Evolutionary conservation across 768 basidiomycete genomes (phyloP).

Genomic region (Cystofilobasidium ferigula): DNA sequence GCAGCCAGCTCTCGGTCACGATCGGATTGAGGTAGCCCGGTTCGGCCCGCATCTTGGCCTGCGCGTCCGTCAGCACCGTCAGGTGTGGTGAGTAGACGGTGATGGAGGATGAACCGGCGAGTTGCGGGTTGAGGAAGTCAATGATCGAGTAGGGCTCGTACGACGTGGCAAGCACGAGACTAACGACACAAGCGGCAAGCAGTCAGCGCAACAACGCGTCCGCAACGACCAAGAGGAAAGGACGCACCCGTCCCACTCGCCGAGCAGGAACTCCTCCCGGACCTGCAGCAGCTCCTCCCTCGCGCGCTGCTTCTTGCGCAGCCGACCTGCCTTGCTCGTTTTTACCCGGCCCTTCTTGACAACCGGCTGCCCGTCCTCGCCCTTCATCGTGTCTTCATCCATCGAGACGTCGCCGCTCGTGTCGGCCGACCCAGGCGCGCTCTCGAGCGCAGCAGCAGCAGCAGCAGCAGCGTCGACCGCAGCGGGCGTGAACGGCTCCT

Average conservation of each 20-base stretch:
- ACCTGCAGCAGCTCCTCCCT: slow-evolving; percentile 44
- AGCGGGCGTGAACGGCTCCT: neutral
- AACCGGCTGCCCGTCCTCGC: neutral
- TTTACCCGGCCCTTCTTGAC: neutral
- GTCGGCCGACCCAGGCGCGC: neutral
- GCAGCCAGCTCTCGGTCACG: slow-evolving; percentile 74
- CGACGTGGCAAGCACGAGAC: slow-evolving; percentile 67
- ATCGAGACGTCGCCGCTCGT: neutral
- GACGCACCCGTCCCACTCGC: slow-evolving; percentile 76
- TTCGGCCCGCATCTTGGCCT: slow-evolving; percentile 55
- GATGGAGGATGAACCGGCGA: slow-evolving; percentile 74
- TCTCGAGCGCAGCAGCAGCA: neutral
- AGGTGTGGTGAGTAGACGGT: slow-evolving; percentile 74
- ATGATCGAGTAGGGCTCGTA: slow-evolving; percentile 77
- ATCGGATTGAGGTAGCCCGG: slow-evolving; percentile 64
- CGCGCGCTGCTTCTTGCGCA: slow-evolving; percentile 15
- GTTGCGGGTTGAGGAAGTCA: slow-evolving; percentile 58
- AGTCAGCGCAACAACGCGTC: neutral
- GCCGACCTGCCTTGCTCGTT: neutral
- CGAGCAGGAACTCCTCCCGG: slow-evolving; percentile 69
- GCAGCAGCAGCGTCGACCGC: neutral
- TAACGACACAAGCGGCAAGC: slow-evolving; percentile 32
- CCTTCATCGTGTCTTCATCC: neutral
- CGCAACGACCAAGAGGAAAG: neutral
- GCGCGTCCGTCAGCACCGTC: slow-evolving; percentile 69